Conservation (phyloP, 2,329 filamentous ascomycete species). For the Mariannaea sp. region DNA sequence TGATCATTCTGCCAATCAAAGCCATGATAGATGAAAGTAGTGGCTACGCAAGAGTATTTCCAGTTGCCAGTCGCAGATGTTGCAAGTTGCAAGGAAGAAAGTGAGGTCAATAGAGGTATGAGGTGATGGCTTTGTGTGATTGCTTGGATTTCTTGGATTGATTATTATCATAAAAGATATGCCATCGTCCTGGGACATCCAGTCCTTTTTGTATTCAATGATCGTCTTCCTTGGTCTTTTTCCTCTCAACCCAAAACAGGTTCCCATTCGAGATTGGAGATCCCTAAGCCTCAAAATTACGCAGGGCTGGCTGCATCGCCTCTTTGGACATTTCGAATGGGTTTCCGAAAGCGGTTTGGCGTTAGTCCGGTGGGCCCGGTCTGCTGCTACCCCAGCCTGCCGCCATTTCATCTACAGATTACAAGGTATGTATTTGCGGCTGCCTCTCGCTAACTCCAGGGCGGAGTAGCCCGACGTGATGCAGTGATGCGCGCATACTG, state of each 20-base stretch:
- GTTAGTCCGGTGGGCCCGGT: neutral
- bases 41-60: neutral
- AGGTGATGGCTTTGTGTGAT: neutral
- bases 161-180: neutral
- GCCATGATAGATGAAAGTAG: constrained; percentile 22
- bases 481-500: too few species aligned
- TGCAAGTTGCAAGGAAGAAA: too few species aligned
- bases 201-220: constrained; percentile 6
- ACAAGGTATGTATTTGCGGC: too few species aligned
- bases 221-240: neutral
- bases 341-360: constrained; percentile 24
- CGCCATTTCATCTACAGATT: too few species aligned
- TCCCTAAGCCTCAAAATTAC: constrained; percentile 19
- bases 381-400: neutral
- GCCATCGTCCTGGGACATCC: neutral
- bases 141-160: neutral
- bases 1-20: constrained; percentile 22
- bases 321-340: constrained; percentile 26
- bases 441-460: too few species aligned
- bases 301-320: constrained; percentile 24
- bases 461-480: too few species aligned
- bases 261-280: constrained; percentile 4
- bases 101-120: neutral
- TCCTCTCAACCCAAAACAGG: constrained; percentile 17
- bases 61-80: neutral